Evolutionary conservation across 768 basidiomycete species (phyloP).

Genomic region (Leccinum variicolor): DNA sequence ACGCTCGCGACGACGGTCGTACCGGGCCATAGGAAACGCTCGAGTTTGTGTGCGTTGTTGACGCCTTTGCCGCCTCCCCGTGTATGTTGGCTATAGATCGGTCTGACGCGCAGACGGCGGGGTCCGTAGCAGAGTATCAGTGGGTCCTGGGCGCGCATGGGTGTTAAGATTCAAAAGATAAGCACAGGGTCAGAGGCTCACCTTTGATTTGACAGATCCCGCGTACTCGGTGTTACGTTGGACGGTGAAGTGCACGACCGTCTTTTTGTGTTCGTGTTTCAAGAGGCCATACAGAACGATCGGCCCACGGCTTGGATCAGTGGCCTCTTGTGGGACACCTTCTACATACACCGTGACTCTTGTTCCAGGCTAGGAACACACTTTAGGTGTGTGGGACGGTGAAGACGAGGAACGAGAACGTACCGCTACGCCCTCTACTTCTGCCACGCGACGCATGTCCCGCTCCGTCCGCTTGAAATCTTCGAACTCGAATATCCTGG

Average conservation of each 20-base stretch:
- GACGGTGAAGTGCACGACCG: slow-evolving; percentile 87
- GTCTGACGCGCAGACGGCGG: slow-evolving; percentile 78
- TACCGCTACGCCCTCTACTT: slow-evolving; percentile 72
- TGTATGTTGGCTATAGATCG: slow-evolving; percentile 90
- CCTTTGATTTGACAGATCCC: slow-evolving; percentile 89
- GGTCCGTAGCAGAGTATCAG: slow-evolving; percentile 88
- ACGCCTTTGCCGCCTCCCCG: slow-evolving; percentile 85
- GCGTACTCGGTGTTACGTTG: slow-evolving; percentile 95
- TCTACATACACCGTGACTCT: slow-evolving; percentile 76
- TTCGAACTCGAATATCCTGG: slow-evolving; percentile 94
- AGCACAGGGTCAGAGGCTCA: not conserved
- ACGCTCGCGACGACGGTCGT: slow-evolving; percentile 78
- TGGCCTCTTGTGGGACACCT: slow-evolving; percentile 66
- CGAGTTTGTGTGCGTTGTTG: slow-evolving; percentile 98
- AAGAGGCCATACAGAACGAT: slow-evolving; percentile 77
- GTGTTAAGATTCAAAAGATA: not conserved
- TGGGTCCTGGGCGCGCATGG: slow-evolving; percentile 58
- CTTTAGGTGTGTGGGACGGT: not conserved
- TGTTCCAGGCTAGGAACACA: slow-evolving; percentile 60
- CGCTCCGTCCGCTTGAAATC: slow-evolving; percentile 87
- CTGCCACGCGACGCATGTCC: slow-evolving; percentile 60
- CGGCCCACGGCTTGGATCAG: slow-evolving; percentile 36
- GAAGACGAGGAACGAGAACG: slow-evolving; percentile 14
- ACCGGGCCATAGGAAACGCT: slow-evolving; percentile 85
- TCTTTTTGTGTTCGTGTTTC: slow-evolving; percentile 95